A percentile compares a stretch with the other conserved stretches of the same genome.
Evolutionary conservation across 257 asterid genomes (phyloP).

Genomic region (Capsicum rhomboideum): DNA sequence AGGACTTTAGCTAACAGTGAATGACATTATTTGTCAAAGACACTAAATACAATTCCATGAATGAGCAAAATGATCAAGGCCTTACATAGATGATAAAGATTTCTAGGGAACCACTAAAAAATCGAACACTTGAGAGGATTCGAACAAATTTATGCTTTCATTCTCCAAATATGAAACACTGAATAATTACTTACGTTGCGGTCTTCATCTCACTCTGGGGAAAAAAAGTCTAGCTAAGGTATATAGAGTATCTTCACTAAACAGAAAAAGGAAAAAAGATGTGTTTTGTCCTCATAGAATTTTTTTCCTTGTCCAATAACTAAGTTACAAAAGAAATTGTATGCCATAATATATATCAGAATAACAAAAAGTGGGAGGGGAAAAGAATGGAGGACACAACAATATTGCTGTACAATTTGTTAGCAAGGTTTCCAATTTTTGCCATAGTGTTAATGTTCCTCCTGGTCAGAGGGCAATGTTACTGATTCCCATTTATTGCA

Average conservation of each 20-base stretch:
- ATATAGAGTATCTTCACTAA: too few relatives aligned
- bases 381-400: not conserved
- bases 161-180: not conserved
- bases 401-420: not conserved
- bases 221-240: too few relatives aligned
- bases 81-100: not conserved
- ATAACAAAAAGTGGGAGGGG: not conserved
- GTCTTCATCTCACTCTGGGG: too few relatives aligned
- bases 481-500: conserved; percentile 55
- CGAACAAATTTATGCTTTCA: not conserved
- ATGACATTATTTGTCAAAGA: not conserved
- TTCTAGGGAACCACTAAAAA: not conserved
- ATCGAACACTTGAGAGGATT: not conserved
- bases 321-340: not conserved
- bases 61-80: not conserved
- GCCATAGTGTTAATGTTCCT: not conserved
- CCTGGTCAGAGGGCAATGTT: conserved; percentile 23
- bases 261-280: too few relatives aligned
- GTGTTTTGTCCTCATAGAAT: too few relatives aligned
- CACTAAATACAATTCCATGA: not conserved
- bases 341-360: not conserved
- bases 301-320: not conserved
- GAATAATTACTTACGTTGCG: too few relatives aligned
- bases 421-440: not conserved
- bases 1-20: not conserved